phyloP scores from a whole-genome alignment of 176 grass and related monocot genomes.

The Paspalum notatum region DNA sequence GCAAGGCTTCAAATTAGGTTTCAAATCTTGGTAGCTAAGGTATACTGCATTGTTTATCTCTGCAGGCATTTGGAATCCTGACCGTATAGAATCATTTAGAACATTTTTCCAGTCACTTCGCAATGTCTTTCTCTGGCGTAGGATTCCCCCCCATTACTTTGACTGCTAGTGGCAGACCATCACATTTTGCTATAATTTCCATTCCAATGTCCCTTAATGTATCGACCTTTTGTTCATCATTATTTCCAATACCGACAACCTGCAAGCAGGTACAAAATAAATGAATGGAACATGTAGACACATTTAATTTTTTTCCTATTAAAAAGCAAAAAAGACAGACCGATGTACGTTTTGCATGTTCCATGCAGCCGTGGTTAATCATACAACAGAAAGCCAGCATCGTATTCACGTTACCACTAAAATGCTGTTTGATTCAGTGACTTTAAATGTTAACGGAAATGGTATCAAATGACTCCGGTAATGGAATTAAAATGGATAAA shows the following conservation, averaged over 20 bases:
- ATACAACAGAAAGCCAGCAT: too few species aligned
- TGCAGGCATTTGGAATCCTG: neutral
- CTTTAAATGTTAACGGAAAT: too few species aligned
- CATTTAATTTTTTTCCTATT: neutral
- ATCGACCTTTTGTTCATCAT: constrained; percentile 1
- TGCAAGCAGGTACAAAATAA: neutral
- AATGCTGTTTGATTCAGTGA: too few species aligned
- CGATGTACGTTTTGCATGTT: too few species aligned
- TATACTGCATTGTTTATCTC: constrained; percentile 33
- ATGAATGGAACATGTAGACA: neutral
- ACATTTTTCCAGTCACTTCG: constrained; percentile 2
- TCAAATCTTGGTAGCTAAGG: constrained; percentile 32
- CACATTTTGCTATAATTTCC: constrained; percentile 35
- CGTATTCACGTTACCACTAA: too few species aligned
- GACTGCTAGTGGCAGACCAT: constrained; percentile 41
- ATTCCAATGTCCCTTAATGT: constrained; percentile 16
- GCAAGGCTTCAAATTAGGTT: constrained; percentile 25
- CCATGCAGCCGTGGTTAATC: too few species aligned
- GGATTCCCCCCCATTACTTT: constrained; percentile 32
- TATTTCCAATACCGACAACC: neutral
- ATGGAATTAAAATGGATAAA: too few species aligned
- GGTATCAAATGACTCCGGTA: too few species aligned
- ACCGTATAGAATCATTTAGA: constrained; percentile 18
- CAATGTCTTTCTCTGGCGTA: neutral
- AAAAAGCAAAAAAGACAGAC: neutral